Conservation (phyloP, 768 basidiomycete genomes). For the Cystofilobasidium bisporidii region DNA sequence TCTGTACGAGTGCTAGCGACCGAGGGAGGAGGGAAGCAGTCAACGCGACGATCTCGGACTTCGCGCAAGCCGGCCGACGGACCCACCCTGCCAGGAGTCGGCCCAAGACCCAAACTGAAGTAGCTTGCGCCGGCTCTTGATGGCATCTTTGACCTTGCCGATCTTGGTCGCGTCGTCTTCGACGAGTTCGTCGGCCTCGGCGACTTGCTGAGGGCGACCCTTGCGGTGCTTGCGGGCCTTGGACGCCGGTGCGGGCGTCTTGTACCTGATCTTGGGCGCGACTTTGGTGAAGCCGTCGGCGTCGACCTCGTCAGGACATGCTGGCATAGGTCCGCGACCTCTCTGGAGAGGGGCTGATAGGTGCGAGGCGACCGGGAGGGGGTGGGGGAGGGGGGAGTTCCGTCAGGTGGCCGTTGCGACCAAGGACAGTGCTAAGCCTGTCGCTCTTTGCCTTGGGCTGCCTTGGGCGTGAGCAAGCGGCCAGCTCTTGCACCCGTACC, state of each 20-base stretch:
- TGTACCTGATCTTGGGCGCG: constrained; percentile 1
- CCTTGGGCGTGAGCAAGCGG: no score
- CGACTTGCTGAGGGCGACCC: neutral
- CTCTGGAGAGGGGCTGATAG: no score
- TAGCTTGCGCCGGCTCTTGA: neutral
- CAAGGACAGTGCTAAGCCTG: no score
- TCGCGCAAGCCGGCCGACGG: neutral
- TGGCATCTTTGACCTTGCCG: neutral
- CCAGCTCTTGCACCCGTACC: no score
- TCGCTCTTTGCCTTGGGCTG: no score
- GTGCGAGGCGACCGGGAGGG: no score
- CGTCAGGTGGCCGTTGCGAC: no score
- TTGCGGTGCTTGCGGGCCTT: constrained; percentile 1
- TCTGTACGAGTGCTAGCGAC: neutral
- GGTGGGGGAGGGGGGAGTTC: no score
- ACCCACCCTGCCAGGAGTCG: neutral
- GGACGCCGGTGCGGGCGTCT: neutral
- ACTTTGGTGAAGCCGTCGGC: constrained; percentile 3
- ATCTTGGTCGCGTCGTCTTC: neutral
- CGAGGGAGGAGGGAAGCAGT: neutral
- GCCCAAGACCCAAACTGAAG: neutral
- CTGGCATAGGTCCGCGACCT: neutral
- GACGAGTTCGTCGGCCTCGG: neutral
- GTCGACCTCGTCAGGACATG: neutral
- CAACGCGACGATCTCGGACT: no score